Base-by-base conservation (phyloP, 305 asterid species). In the Fraxinus xanthoxyloides region DNA sequence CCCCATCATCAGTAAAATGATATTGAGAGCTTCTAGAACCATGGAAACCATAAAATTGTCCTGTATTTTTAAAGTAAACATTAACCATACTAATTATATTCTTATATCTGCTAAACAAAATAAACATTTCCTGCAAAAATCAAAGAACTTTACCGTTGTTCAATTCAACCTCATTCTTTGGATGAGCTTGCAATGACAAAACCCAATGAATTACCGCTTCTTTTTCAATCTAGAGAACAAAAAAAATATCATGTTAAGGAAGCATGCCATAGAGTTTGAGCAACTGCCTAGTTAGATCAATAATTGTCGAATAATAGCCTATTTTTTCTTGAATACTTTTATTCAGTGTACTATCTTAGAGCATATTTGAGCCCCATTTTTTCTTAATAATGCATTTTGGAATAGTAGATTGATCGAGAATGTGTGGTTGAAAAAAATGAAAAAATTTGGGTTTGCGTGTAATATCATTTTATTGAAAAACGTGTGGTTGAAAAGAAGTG, bases 11-110 rank as follows among this genome's bases (percentile, higher is more conserved):
- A 78, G 76, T 84, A 19, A 90, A 70, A 8, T 85, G 94, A 87
- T 87, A 94, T 24, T 94, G 98, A 88, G 98, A 92, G 92, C 98
- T 96, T 85, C 94, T 89, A 43, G 99, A 96, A 84, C 99, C 98
- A 87, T 93, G 98, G 83, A 96, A 96, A 74, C 99, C 99, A 78
- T 93, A 96, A 86, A 96, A 94, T 83, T 91, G 92, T 75, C 98
- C 99, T 94, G 93, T 51, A 46, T 28, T 21, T 31, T 82, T 75
- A 67, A 69, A 7, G 77, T 82, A 77, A 85, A 23, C 63, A 65
- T 30, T 77, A 31, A 51, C 51, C 19, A 54, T 79, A 79, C 81
- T 35, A 61, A 72, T 48, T 54, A 76, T 61, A 82, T 70, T 83
- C 81, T 74, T 80, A 46, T 1, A 51, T 61, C 38, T 48, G 78